Evolutionary conservation across 345 rosid genomes (phyloP).

Genomic region (Orychophragmus violaceus): DNA sequence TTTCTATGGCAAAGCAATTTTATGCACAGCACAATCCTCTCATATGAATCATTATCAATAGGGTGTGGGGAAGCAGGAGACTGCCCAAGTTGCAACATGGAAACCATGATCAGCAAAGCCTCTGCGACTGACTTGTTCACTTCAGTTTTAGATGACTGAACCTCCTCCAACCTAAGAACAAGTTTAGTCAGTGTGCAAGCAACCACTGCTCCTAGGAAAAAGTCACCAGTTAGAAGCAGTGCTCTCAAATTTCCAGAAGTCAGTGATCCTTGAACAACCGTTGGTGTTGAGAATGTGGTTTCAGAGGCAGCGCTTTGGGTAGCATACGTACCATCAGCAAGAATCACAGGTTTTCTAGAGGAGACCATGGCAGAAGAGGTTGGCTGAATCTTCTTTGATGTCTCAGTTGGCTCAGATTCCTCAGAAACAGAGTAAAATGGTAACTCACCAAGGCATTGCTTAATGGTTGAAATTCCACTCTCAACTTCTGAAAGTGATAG

Average conservation of each 20-base stretch:
- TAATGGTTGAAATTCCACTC: constrained; percentile 71
- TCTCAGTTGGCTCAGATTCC: constrained; percentile 60
- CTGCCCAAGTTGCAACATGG: constrained; percentile 91
- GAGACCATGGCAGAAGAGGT: constrained; percentile 53
- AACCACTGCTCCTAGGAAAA: constrained; percentile 98
- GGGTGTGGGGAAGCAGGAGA: constrained; percentile 86
- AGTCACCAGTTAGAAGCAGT: constrained; percentile 86
- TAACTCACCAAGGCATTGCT: constrained; percentile 85
- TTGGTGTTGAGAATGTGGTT: constrained; percentile 77
- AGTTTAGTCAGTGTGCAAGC: constrained; percentile 90
- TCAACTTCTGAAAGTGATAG: constrained; percentile 81
- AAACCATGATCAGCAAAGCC: constrained; percentile 80
- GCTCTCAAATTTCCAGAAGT: constrained; percentile 75
- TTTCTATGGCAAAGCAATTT: constrained; percentile 79
- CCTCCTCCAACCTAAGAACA: constrained; percentile 88
- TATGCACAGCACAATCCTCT: constrained; percentile 75
- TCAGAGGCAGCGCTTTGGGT: constrained; percentile 93
- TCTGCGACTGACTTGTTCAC: constrained; percentile 60
- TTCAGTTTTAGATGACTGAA: constrained; percentile 72
- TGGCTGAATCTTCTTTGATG: constrained; percentile 53
- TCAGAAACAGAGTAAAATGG: constrained; percentile 69
- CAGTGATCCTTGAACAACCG: constrained; percentile 66
- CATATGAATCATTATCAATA: constrained; percentile 87
- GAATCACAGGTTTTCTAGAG: constrained; percentile 78
- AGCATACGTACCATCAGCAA: constrained; percentile 88